Evolutionary conservation across 2,329 filamentous ascomycete species (phyloP).

Genomic region (Fusarium chuoi): DNA sequence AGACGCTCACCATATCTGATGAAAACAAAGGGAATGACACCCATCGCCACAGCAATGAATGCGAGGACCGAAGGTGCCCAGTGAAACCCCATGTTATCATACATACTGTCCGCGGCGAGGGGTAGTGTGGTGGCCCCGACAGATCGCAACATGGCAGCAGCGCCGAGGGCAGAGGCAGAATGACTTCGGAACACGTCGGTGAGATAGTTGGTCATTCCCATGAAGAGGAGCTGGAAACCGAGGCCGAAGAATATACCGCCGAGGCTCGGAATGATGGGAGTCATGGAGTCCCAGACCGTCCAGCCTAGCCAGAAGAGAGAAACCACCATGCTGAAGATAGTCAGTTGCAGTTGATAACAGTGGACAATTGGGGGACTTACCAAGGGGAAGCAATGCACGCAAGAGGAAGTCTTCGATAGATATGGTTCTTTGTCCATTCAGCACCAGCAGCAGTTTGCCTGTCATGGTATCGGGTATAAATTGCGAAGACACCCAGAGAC

Average conservation of each 20-base stretch:
- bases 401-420: conserved; percentile 52
- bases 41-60: conserved; percentile 47
- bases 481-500: conserved; percentile 37
- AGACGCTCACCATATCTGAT: conserved; percentile 47
- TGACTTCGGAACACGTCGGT: conserved; percentile 48
- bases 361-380: conserved; percentile 54
- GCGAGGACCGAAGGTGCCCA: conserved; percentile 51
- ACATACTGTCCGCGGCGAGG: conserved; percentile 49
- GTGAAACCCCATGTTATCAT: conserved; percentile 46
- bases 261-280: conserved; percentile 52
- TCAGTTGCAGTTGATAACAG: neutral
- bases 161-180: conserved; percentile 51
- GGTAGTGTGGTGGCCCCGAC: conserved; percentile 48
- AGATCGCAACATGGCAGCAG: conserved; percentile 48
- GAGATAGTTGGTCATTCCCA: conserved; percentile 51
- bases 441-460: conserved; percentile 39
- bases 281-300: conserved; percentile 57
- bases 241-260: conserved; percentile 57
- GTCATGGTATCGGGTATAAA: conserved; percentile 46
- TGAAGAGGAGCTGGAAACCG: conserved; percentile 49
- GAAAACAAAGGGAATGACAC: conserved; percentile 47
- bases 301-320: conserved; percentile 70
- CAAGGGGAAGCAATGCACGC: conserved; percentile 71
- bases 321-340: conserved; percentile 58
- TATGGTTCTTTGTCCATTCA: conserved; percentile 47